Base-by-base conservation (phyloP, 495 filamentous ascomycete species). In the Thermochaetoides thermophila region DNA sequence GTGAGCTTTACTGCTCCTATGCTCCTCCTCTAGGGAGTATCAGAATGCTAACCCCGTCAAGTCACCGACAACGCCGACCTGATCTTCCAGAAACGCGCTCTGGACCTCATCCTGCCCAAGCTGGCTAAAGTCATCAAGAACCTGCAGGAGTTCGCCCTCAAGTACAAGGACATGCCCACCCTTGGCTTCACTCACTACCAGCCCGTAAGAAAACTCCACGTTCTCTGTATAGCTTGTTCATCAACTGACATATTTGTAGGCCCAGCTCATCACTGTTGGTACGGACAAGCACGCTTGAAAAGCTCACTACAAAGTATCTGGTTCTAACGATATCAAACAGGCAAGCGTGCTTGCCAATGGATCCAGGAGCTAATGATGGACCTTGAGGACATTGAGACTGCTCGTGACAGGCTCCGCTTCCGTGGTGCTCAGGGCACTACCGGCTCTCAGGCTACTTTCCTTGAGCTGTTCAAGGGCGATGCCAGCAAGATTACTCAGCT, bases 161-260 rank as follows among this genome's bases (percentile, higher is more conserved):
- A 86, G 55, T 75, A 80, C 63, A 87, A 85, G 61, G 73, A 49
- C 16, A 34, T 43, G 15, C 64, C 73, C 2, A 63, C 63, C 37
- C 66, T 93, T 5, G 81, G 74, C 9, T 93, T 81, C 64, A 93
- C 85, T n/a, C 84, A 95, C 56, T 73, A 74, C 37, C 83, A 89
- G 57, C 43, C 48, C 21, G 40, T 42, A 31, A 9, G 34, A n/a
- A 34, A 22, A 11, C 4, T 17, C 23, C 11, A 2, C 5, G n/a
- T 35, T 6, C 17, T 6, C 9, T 4, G 15, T 3, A 15, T 15
- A 9, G 11, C 11, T 3, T 6, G 3, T 8, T 7, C 21, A 15
- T 25, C 33, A 42, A 36, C 21, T 6, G 1, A 1, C 8, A 17
- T 11, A n/a, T n/a, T n/a, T 15, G 5, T 17, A 42, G 40, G 54